These are phyloP conservation scores for Verticillium nubilum DNA, from an alignment of 2,329 filamentous ascomycete species.

Conservation along the genomic window DNA sequence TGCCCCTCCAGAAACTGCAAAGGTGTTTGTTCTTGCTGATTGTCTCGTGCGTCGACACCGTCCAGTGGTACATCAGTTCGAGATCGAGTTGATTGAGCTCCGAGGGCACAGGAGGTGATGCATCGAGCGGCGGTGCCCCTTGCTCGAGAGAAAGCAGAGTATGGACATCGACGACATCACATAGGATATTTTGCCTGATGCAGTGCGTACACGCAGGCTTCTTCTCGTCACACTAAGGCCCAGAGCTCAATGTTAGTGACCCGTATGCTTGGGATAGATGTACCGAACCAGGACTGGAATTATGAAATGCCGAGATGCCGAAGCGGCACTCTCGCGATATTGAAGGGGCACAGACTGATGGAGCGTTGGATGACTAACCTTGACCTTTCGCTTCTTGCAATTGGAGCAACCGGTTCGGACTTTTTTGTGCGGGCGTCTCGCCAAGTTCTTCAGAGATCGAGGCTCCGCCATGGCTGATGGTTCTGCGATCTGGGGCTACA, in stretches of 20 bases:
- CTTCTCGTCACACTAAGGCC: slow-evolving; percentile 30
- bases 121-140: not conserved
- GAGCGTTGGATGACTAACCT: slow-evolving; percentile 19
- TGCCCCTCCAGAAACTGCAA: slow-evolving; percentile 39
- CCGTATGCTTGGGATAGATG: not conserved
- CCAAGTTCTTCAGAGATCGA: slow-evolving; percentile 2
- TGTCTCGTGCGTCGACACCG: slow-evolving; percentile 19
- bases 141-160: not conserved
- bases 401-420: slow-evolving; percentile 30
- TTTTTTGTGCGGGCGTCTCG: slow-evolving; percentile 18
- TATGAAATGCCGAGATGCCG: too few species aligned
- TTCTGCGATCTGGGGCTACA: not conserved
- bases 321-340: too few species aligned
- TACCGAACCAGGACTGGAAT: not conserved
- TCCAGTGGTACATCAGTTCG: slow-evolving; percentile 49
- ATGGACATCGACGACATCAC: slow-evolving; percentile 21
- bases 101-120: not conserved
- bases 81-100: slow-evolving; percentile 36
- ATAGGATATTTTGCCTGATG: slow-evolving; percentile 30
- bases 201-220: slow-evolving; percentile 33
- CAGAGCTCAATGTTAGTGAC: not conserved
- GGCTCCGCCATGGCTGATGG: not conserved
- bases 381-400: slow-evolving; percentile 34
- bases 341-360: too few species aligned
- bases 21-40: slow-evolving; percentile 22